phyloP scores from a whole-genome alignment of 805 yeast species.

The Starmerella vaccinii region DNA sequence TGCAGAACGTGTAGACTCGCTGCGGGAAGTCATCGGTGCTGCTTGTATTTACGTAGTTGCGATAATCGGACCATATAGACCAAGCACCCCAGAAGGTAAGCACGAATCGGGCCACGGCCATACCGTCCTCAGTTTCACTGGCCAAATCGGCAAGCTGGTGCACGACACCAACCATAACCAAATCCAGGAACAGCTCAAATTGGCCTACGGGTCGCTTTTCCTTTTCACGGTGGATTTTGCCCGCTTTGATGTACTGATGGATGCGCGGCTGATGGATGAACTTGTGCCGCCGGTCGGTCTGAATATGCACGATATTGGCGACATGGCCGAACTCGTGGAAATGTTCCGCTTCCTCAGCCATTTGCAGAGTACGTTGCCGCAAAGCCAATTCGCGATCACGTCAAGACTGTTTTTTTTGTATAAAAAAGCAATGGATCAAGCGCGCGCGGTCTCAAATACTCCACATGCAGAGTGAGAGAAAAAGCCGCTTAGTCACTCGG shows the following conservation, averaged over 20 bases:
- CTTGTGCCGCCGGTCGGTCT: neutral
- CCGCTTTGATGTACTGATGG: conserved; percentile 8
- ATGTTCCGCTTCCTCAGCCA: neutral
- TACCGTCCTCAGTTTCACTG: conserved; percentile 3
- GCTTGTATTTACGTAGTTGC: conserved; percentile 8
- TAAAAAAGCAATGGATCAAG: too few species aligned
- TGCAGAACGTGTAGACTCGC: conserved; percentile 8
- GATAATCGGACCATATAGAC: conserved; percentile 14
- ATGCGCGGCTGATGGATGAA: conserved; percentile 8
- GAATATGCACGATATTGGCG: conserved; percentile 8
- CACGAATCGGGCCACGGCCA: conserved; percentile 8
- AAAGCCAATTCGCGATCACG: too few species aligned
- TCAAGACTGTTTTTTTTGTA: too few species aligned
- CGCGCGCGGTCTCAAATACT: too few species aligned
- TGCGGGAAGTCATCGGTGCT: conserved; percentile 11
- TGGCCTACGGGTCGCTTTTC: conserved; percentile 7
- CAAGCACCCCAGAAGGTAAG: conserved; percentile 16
- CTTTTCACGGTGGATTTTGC: conserved; percentile 2
- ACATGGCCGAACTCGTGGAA: conserved; percentile 10
- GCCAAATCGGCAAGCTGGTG: conserved; percentile 11
- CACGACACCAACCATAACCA: conserved; percentile 14
- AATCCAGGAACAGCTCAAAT: conserved; percentile 13
- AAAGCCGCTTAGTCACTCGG: neutral
- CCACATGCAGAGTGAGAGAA: neutral
- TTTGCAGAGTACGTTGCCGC: neutral